A percentile compares a stretch with the other conserved stretches of the same genome.
Conservation (phyloP, 2,329 filamentous ascomycete genomes). For the Cephalotrichum gorgonifer region DNA sequence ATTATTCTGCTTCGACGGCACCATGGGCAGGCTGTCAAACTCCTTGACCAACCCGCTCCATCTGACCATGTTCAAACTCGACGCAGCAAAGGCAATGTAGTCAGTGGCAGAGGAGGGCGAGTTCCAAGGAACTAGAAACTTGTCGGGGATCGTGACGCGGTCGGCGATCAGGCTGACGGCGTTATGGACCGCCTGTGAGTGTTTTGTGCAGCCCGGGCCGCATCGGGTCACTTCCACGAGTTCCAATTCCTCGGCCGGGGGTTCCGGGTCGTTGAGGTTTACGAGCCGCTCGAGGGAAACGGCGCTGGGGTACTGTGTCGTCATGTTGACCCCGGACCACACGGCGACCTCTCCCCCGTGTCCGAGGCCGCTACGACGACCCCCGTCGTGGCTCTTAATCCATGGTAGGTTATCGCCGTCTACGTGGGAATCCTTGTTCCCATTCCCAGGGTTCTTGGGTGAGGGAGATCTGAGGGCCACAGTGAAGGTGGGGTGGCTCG, state of each 20-base stretch:
- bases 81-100: neutral
- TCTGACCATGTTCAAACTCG: neutral
- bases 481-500: constrained; percentile 4
- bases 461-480: neutral
- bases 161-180: constrained; percentile 1
- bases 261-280: neutral
- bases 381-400: neutral
- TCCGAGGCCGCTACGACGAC: neutral
- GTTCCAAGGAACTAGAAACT: constrained; percentile 6
- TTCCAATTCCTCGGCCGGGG: neutral
- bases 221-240: neutral
- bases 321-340: constrained; percentile 6
- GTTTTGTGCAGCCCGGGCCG: constrained; percentile 8
- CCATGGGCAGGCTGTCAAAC: constrained; percentile 28
- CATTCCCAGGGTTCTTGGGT: neutral
- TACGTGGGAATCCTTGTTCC: neutral
- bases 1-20: constrained; percentile 29
- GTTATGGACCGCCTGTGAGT: constrained; percentile 2
- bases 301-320: constrained; percentile 2
- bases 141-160: constrained; percentile 2
- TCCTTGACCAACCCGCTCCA: constrained; percentile 16
- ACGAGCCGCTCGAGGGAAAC: constrained; percentile 3
- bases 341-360: constrained; percentile 4
- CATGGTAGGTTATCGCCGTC: neutral
- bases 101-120: neutral